Evolutionary conservation across 139 green algal genomes (phyloP).

Genomic region (Edaphochlamys debaryana): DNA sequence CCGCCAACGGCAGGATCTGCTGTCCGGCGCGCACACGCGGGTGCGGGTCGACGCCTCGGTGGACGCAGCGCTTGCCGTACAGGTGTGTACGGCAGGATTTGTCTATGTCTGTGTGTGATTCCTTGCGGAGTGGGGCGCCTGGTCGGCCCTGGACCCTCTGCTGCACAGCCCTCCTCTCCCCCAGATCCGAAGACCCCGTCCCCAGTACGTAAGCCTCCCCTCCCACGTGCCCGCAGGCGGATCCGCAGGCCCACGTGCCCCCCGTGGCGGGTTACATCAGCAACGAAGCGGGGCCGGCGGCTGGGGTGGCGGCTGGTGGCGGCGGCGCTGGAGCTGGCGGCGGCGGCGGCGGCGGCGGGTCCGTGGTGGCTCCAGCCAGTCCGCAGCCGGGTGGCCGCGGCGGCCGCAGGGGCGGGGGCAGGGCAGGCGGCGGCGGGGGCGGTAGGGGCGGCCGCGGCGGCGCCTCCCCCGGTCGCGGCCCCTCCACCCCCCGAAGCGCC

Average conservation of each 20-base stretch:
- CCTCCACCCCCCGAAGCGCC: neutral
- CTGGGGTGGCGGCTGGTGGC: neutral
- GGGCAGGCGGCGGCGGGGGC: too few relatives aligned
- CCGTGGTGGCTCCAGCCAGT: neutral
- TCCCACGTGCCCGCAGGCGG: too few relatives aligned
- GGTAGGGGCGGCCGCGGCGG: slow-evolving; percentile 5
- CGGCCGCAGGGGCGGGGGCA: too few relatives aligned
- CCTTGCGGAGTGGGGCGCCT: neutral
- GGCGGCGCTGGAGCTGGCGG: neutral
- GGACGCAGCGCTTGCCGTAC: neutral
- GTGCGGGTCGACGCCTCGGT: slow-evolving; percentile 39
- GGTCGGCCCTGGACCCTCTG: neutral
- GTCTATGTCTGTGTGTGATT: neutral
- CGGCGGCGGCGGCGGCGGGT: neutral
- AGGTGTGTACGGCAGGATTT: neutral
- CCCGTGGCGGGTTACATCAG: neutral
- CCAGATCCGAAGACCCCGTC: neutral
- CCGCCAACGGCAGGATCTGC: slow-evolving; percentile 13
- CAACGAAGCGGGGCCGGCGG: neutral
- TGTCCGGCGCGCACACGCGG: slow-evolving; percentile 61
- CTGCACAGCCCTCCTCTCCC: neutral
- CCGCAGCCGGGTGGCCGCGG: neutral
- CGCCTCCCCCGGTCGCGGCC: neutral
- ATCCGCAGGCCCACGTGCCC: too few relatives aligned
- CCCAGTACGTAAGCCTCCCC: too few relatives aligned